A percentile compares a stretch with the other conserved stretches of the same genome.
Conservation (phyloP, 2,329 filamentous ascomycete species). For the Raffaelea ambrosiae region DNA sequence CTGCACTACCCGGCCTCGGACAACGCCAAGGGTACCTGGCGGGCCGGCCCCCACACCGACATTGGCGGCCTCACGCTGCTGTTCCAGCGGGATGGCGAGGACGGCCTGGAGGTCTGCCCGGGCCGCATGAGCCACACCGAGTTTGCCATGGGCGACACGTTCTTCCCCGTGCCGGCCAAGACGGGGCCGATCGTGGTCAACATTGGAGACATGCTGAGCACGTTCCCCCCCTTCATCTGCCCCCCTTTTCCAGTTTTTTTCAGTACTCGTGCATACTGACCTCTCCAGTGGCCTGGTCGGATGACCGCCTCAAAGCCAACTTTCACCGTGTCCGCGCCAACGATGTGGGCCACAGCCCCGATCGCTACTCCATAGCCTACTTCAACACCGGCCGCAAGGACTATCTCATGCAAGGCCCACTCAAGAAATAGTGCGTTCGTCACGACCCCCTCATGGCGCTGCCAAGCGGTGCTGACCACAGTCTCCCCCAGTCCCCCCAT, state of each 20-base stretch:
- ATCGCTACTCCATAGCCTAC: conserved; percentile 1
- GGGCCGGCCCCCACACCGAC: conserved; percentile 52
- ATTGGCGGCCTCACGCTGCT: conserved; percentile 55
- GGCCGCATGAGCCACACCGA: conserved; percentile 49
- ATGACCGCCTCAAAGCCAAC: conserved; percentile 59
- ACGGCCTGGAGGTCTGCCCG: conserved; percentile 55
- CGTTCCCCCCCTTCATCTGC: too few species aligned
- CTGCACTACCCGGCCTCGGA: conserved; percentile 19
- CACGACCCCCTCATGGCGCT: neutral
- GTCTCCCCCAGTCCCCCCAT: neutral
- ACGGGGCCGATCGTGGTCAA: neutral
- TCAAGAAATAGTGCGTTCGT: conserved; percentile 1
- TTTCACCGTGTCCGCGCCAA: conserved; percentile 50
- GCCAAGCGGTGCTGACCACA: neutral
- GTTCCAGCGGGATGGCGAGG: conserved; percentile 52
- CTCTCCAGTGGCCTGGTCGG: conserved; percentile 49
- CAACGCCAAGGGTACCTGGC: conserved; percentile 36
- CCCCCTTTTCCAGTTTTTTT: too few species aligned
- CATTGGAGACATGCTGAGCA: too few species aligned
- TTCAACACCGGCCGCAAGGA: conserved; percentile 1
- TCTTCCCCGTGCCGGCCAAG: neutral
- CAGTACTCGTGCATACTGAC: too few species aligned
- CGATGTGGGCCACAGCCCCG: neutral
- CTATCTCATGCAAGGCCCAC: neutral
- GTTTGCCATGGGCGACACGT: conserved; percentile 45